A percentile compares a stretch with the other conserved stretches of the same genome.
These are phyloP conservation scores for Grifola frondosa DNA, from an alignment of 1,284 basidiomycete genomes.

Conservation along the genomic window DNA sequence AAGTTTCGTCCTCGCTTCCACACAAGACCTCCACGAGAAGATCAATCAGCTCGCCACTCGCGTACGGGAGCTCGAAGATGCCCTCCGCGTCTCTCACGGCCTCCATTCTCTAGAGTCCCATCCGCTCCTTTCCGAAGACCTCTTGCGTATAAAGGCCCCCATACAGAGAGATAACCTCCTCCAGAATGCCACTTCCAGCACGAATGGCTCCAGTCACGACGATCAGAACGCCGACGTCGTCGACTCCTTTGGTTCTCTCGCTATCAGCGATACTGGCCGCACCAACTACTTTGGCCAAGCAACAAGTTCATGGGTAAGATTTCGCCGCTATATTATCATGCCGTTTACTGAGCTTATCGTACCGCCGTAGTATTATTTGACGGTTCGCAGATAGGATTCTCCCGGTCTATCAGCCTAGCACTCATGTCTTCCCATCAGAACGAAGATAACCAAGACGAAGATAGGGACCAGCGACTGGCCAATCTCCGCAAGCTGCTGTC, in stretches of 20 bases:
- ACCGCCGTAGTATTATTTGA: constrained; percentile 62
- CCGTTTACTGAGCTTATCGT: no score
- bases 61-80: constrained; percentile 77
- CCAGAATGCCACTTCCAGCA: constrained; percentile 14
- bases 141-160: constrained; percentile 70
- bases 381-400: constrained; percentile 40
- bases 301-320: constrained; percentile 73
- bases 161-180: constrained; percentile 58
- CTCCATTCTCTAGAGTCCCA: constrained; percentile 62
- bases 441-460: constrained; percentile 56
- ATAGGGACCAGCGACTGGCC: constrained; percentile 45
- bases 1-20: constrained; percentile 80
- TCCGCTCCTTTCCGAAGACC: constrained; percentile 65
- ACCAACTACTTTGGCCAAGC: constrained; percentile 74
- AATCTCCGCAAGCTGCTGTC: constrained; percentile 57
- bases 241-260: constrained; percentile 74
- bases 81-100: constrained; percentile 56
- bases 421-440: constrained; percentile 41
- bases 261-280: constrained; percentile 65
- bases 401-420: constrained; percentile 6
- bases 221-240: constrained; percentile 68
- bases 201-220: constrained; percentile 32
- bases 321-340: background rate
- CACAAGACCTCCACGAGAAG: constrained; percentile 80
- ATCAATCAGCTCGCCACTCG: constrained; percentile 72